These are phyloP conservation scores for Daldinia grandis DNA, from an alignment of 495 filamentous ascomycete species.

Conservation along the genomic window DNA sequence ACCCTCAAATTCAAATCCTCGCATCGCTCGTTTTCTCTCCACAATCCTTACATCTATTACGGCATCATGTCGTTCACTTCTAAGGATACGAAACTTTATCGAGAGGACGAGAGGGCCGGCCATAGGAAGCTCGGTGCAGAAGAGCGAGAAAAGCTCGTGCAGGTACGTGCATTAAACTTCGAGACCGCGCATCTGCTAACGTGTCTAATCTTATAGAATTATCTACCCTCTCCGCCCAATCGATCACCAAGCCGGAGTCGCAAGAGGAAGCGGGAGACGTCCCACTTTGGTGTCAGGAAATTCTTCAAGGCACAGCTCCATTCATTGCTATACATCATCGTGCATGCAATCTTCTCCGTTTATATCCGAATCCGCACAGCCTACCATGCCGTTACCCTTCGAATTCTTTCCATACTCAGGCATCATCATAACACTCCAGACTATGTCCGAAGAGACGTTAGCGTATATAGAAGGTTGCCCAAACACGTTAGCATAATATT, in stretches of 20 bases:
- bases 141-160: constrained; percentile 75
- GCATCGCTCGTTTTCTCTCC: background rate
- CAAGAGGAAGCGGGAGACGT: constrained; percentile 44
- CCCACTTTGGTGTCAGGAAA: constrained; percentile 66
- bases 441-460: constrained; percentile 89
- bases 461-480: constrained; percentile 72
- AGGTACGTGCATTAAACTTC: constrained; percentile 47
- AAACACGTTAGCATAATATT: constrained; percentile 89
- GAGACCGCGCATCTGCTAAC: constrained; percentile 30
- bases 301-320: constrained; percentile 74
- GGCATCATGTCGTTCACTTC: constrained; percentile 61
- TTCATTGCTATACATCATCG: constrained; percentile 71
- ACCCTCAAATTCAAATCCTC: constrained; percentile 2
- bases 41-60: constrained; percentile 2
- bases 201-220: constrained; percentile 57
- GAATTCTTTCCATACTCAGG: constrained; percentile 78
- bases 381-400: constrained; percentile 78
- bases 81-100: constrained; percentile 66
- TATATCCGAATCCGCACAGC: constrained; percentile 82
- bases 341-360: constrained; percentile 85
- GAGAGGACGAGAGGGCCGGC: constrained; percentile 66
- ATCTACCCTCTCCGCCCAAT: constrained; percentile 70
- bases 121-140: constrained; percentile 67
- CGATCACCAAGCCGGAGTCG: constrained; percentile 42
- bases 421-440: constrained; percentile 95